These are phyloP conservation scores for Lolium multiflorum DNA, from an alignment of 176 grass and related monocot genomes.

Conservation along the genomic window DNA sequence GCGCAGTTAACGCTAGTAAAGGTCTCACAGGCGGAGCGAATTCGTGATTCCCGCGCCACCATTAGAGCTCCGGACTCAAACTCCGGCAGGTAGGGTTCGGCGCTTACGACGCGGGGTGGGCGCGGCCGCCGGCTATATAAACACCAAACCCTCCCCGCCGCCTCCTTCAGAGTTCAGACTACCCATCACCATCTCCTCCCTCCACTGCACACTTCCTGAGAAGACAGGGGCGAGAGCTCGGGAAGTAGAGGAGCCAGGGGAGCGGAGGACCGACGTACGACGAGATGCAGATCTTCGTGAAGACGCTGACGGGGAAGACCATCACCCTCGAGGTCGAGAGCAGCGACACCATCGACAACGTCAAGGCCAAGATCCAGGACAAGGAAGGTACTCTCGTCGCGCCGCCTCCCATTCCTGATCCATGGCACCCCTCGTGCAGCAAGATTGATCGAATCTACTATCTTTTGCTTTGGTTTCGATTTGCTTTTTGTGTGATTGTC, in stretches of 20 bases:
- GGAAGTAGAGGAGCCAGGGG: background rate
- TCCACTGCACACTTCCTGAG: background rate
- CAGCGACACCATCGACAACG: slow-evolving; percentile 69
- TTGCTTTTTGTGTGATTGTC: background rate
- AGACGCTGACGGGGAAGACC: slow-evolving; percentile 41
- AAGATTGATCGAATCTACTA: background rate
- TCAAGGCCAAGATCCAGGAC: slow-evolving; percentile 79
- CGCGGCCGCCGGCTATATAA: slow-evolving; percentile 14
- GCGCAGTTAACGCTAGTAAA: background rate
- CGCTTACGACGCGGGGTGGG: background rate
- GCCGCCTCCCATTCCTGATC: background rate
- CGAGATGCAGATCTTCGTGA: slow-evolving; percentile 58
- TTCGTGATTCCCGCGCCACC: background rate
- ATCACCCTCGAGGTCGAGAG: slow-evolving; percentile 52
- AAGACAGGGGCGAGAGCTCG: background rate
- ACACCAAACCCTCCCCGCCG: background rate
- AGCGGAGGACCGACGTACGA: slow-evolving; percentile 10
- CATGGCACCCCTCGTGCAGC: background rate
- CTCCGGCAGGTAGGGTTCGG: slow-evolving; percentile 37
- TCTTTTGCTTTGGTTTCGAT: background rate
- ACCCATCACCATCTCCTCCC: background rate
- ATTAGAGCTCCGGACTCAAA: slow-evolving; percentile 3
- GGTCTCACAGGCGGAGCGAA: background rate
- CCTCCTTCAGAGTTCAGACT: background rate
- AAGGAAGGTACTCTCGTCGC: slow-evolving; percentile 35